A percentile compares a stretch with the other conserved stretches of the same genome.
Evolutionary conservation across 225 moss, liverwort and hornwort species (phyloP).

Genomic region (Sphagnum contortum): DNA sequence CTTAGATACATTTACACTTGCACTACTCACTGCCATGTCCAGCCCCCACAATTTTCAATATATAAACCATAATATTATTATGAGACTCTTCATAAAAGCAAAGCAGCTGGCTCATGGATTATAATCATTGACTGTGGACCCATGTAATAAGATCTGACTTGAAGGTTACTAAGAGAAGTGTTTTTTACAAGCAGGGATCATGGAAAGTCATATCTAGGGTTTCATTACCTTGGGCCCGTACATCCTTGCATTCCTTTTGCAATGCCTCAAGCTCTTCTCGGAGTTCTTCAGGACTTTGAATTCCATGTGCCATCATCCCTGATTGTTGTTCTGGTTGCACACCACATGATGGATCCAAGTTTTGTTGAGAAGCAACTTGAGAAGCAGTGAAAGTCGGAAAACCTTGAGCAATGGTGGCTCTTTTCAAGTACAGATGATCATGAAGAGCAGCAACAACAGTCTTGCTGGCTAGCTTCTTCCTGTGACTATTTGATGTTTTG

Average conservation of each 20-base stretch:
- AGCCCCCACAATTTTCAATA: not conserved
- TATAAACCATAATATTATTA: not conserved
- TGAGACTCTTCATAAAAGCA: not conserved
- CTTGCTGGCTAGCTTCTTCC: no score
- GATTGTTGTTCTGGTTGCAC: no score
- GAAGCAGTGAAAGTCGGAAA: no score
- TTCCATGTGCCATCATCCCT: not conserved
- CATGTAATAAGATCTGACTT: not conserved
- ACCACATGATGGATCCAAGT: no score
- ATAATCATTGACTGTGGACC: not conserved
- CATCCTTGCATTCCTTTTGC: conserved; percentile 65
- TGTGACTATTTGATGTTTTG: no score
- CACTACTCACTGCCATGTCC: not conserved
- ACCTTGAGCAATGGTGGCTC: no score
- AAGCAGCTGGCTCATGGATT: not conserved
- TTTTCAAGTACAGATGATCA: no score
- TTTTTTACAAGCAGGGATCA: no score
- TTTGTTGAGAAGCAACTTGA: no score
- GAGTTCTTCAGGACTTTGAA: conserved; percentile 34
- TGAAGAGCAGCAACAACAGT: no score
- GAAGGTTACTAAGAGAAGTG: no score
- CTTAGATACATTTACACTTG: not conserved
- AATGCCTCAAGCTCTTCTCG: conserved; percentile 56
- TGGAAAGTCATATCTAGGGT: no score
- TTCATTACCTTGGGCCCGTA: conserved; percentile 55